Conservation (phyloP, 352 stramenopile genomes). For the Peronospora belbahrii region DNA sequence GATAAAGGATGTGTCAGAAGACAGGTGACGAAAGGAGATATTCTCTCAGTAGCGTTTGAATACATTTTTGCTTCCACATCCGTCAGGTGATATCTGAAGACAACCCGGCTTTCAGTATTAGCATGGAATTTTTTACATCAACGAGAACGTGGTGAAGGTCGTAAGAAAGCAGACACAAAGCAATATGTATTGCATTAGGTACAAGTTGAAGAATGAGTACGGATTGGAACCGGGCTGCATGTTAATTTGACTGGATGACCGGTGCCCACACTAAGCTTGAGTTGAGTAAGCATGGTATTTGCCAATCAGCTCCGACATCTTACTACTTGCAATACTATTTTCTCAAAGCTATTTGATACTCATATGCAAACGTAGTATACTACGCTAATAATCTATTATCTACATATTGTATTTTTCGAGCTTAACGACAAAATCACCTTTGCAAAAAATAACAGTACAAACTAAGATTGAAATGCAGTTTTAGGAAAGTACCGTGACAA, state of each 20-base stretch:
- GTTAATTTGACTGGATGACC: slow-evolving; percentile 19
- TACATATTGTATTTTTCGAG: no score
- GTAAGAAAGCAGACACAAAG: not conserved
- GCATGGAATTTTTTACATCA: slow-evolving; percentile 75
- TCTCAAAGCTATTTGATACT: not conserved
- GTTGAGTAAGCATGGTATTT: not conserved
- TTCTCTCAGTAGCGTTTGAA: slow-evolving; percentile 80
- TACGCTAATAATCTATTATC: no score
- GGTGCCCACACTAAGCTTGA: slow-evolving; percentile 2
- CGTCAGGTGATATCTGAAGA: slow-evolving; percentile 16
- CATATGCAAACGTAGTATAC: no score
- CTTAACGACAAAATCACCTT: no score
- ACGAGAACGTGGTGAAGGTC: slow-evolving; percentile 26
- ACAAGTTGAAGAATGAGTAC: slow-evolving; percentile 6
- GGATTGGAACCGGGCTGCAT: not conserved
- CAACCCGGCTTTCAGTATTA: slow-evolving; percentile 56
- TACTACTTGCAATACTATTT: no score
- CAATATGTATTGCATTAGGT: not conserved
- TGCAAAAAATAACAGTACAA: no score
- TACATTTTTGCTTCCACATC: slow-evolving; percentile 63
- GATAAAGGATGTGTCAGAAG: not conserved
- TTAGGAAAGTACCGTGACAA: no score
- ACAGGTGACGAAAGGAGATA: slow-evolving; percentile 1
- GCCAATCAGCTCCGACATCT: slow-evolving; percentile 13
- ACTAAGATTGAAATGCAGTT: no score